Evolutionary conservation across 805 yeast species (phyloP).

Genomic region (Tetrapisispora iriomotensis): DNA sequence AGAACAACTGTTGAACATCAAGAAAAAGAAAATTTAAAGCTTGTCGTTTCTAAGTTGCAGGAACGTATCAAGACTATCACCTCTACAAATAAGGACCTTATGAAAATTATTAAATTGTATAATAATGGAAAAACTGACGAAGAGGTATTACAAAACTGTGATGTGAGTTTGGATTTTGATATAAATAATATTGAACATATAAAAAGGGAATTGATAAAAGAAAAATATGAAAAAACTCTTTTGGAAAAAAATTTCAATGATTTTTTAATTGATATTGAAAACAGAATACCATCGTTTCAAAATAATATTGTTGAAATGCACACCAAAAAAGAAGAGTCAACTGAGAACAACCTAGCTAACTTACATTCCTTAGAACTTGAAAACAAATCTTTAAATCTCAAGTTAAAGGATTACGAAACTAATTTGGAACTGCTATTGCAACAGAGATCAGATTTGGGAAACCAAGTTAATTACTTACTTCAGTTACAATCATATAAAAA

Average conservation of each 20-base stretch:
- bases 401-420: constrained; percentile 22
- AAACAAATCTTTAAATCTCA: constrained; percentile 1
- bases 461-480: constrained; percentile 61
- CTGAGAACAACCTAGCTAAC: background rate
- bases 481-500: constrained; percentile 40
- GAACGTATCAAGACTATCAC: background rate
- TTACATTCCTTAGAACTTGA: background rate
- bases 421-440: constrained; percentile 35
- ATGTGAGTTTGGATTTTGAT: background rate
- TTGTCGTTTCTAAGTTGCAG: background rate
- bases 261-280: background rate
- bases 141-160: background rate
- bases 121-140: background rate
- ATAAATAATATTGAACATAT: background rate
- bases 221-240: background rate
- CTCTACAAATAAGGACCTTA: background rate
- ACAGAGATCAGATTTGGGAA: constrained; percentile 60
- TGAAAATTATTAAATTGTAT: background rate
- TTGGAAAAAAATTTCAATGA: constrained; percentile 1
- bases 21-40: constrained; percentile 1
- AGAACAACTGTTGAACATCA: background rate
- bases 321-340: background rate
- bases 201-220: constrained; percentile 2
- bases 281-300: background rate
- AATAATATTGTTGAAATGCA: background rate